phyloP scores from a whole-genome alignment of 306 rosid genomes.

The Nissolia schottii region DNA sequence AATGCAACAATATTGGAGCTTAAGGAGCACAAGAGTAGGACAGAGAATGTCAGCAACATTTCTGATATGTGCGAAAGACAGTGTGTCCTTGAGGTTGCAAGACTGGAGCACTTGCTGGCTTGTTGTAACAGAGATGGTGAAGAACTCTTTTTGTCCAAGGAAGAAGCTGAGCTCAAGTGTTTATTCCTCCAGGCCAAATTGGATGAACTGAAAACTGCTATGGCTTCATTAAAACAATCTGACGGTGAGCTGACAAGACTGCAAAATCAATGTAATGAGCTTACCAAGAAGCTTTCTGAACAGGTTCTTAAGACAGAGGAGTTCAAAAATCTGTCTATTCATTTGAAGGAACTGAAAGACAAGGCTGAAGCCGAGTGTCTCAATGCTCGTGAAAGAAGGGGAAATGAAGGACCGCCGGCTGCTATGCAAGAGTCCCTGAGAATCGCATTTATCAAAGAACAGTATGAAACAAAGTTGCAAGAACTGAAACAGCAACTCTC shows the following conservation, averaged over 20 bases:
- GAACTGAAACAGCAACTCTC: conserved; percentile 82
- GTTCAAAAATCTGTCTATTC: conserved; percentile 85
- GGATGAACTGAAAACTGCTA: conserved; percentile 53
- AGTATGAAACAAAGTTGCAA: conserved; percentile 89
- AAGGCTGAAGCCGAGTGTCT: conserved; percentile 73
- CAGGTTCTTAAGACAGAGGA: conserved; percentile 88
- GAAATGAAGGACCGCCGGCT: conserved; percentile 61
- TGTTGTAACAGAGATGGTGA: conserved; percentile 53
- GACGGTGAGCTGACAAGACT: conserved; percentile 48
- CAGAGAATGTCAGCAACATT: conserved; percentile 35
- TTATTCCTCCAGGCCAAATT: conserved; percentile 61
- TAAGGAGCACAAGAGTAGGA: conserved; percentile 41
- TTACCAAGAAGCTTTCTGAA: conserved; percentile 71
- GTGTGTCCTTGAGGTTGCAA: conserved; percentile 53
- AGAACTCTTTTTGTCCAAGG: conserved; percentile 61
- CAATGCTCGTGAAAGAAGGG: conserved; percentile 66
- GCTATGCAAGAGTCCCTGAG: conserved; percentile 89
- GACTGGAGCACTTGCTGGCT: conserved; percentile 52
- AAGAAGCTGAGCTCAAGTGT: conserved; percentile 70
- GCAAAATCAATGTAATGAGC: conserved; percentile 58
- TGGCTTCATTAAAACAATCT: conserved; percentile 50
- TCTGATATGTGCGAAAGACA: conserved; percentile 28
- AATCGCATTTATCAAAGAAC: conserved; percentile 95
- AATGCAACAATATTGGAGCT: conserved; percentile 36
- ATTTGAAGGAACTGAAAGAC: conserved; percentile 93